A percentile compares a stretch with the other conserved stretches of the same genome.
phyloP scores from a whole-genome alignment of 2,329 filamentous ascomycete genomes.

The Fusarium ramigenum region DNA sequence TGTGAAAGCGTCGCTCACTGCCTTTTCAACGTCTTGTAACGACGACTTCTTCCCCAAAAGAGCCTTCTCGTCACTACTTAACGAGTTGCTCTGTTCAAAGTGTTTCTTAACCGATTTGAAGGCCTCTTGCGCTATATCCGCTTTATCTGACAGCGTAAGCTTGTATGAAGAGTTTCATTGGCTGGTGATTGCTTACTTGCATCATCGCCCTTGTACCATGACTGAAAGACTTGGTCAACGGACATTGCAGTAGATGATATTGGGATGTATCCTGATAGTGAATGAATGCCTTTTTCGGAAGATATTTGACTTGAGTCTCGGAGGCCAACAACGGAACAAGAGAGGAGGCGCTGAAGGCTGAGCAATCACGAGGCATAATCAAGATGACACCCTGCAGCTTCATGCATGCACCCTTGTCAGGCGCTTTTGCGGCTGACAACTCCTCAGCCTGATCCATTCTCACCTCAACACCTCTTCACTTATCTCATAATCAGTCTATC shows the following conservation, averaged over 20 bases:
- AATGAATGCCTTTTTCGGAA: too few relatives aligned
- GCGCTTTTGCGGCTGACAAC: neutral
- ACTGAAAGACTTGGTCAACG: neutral
- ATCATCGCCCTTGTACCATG: neutral
- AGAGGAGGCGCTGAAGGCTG: neutral
- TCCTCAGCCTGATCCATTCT: neutral
- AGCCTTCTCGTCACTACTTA: neutral
- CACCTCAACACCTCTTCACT: neutral
- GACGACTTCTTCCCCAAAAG: neutral
- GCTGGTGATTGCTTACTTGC: neutral
- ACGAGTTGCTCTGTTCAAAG: neutral
- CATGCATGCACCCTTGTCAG: neutral
- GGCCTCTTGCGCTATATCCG: neutral
- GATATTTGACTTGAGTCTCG: rapidly evolving
- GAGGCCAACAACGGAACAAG: rapidly evolving
- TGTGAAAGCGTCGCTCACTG: neutral
- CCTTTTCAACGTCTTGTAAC: neutral
- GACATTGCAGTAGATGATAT: neutral
- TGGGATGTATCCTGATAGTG: rapidly evolving
- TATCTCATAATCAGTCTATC: too few relatives aligned
- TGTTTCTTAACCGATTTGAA: neutral
- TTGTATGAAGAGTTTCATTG: neutral
- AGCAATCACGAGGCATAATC: neutral
- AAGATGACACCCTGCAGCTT: neutral
- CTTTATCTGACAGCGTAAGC: neutral